Evolutionary conservation across 768 basidiomycete species (phyloP).

Genomic region (Termitomyces sp.): DNA sequence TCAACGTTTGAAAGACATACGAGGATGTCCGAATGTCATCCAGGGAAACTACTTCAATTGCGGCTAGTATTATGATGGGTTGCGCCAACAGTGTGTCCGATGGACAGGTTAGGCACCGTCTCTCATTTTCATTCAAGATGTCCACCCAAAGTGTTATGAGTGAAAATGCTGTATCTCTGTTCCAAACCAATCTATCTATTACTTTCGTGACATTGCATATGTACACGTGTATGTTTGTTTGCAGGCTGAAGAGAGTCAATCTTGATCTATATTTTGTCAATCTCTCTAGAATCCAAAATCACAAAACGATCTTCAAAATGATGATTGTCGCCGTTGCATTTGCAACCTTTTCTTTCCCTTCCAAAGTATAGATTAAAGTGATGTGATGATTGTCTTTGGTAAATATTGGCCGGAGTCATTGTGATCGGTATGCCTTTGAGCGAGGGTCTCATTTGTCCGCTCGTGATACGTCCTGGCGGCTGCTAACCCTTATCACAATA

Average conservation of each 20-base stretch:
- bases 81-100: background rate
- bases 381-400: too few species aligned
- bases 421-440: too few species aligned
- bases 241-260: background rate
- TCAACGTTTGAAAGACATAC: conserved; percentile 31
- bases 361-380: too few species aligned
- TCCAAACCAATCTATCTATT: background rate
- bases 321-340: too few species aligned
- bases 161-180: background rate
- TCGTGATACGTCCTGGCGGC: too few species aligned
- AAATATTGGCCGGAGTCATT: too few species aligned
- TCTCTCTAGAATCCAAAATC: too few species aligned
- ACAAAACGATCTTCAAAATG: too few species aligned
- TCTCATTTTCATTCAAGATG: background rate
- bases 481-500: too few species aligned
- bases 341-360: too few species aligned
- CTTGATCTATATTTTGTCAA: too few species aligned
- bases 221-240: background rate
- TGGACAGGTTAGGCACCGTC: background rate
- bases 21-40: conserved; percentile 49
- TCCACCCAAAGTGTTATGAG: background rate
- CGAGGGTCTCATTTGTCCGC: too few species aligned
- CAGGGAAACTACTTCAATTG: conserved; percentile 52
- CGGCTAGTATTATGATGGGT: conserved; percentile 17
- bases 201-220: conserved; percentile 33